Conservation (phyloP, 495 filamentous ascomycete genomes). For the Aspergillus avenaceus region DNA sequence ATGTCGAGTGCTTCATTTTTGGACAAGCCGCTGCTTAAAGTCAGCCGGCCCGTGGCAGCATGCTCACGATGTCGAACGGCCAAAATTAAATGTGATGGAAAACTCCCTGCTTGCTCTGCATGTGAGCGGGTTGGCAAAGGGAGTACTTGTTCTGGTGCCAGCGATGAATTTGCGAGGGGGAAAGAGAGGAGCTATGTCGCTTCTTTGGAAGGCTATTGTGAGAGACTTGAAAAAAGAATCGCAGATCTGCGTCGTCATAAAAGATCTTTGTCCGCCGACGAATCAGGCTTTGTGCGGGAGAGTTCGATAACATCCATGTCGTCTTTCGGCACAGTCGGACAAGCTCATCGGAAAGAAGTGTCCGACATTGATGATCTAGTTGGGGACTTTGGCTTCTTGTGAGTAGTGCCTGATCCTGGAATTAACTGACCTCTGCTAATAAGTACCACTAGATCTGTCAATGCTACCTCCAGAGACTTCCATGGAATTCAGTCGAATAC, state of each 20-base stretch:
- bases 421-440: constrained; percentile 1
- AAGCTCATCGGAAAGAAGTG: constrained; percentile 52
- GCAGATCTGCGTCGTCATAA: constrained; percentile 52
- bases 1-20: constrained; percentile 36
- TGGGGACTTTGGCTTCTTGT: constrained; percentile 79
- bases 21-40: constrained; percentile 78
- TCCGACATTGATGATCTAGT: constrained; percentile 76
- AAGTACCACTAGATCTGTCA: constrained; percentile 64
- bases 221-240: constrained; percentile 74
- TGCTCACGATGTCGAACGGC: constrained; percentile 88
- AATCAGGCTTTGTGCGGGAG: constrained; percentile 56
- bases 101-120: constrained; percentile 86
- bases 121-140: constrained; percentile 81
- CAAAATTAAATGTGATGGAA: constrained; percentile 95
- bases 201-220: constrained; percentile 80
- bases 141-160: constrained; percentile 84
- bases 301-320: constrained; percentile 40
- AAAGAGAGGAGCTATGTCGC: constrained; percentile 96
- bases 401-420: constrained; percentile 18
- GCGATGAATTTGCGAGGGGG: constrained; percentile 88
- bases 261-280: constrained; percentile 55
- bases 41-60: constrained; percentile 86
- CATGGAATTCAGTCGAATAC: constrained; percentile 78
- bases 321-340: constrained; percentile 34
- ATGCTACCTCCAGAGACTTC: constrained; percentile 88